A percentile compares a stretch with the other conserved stretches of the same genome.
Evolutionary conservation across 805 yeast species (phyloP).

Genomic region (Myxozyma kluyveri): DNA sequence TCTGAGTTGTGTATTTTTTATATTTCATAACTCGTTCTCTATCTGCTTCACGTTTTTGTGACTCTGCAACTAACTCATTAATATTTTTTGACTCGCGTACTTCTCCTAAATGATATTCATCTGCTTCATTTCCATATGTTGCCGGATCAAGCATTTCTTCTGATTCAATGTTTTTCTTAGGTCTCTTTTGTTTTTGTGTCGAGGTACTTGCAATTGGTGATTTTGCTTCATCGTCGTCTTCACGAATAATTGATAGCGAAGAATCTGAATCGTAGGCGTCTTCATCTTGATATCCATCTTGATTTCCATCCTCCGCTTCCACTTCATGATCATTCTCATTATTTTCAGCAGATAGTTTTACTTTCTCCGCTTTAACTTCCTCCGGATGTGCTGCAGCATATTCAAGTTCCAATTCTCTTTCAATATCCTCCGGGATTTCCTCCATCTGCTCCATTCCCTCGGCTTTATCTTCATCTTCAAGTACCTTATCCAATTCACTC

Average conservation of each 20-base stretch:
- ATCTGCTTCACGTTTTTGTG: slow-evolving; percentile 2
- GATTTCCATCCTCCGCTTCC: too few species aligned
- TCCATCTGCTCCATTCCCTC: neutral
- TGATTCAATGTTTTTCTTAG: neutral
- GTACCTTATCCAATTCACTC: too few species aligned
- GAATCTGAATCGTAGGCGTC: too few species aligned
- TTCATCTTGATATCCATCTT: too few species aligned
- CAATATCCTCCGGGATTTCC: neutral
- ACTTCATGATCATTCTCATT: too few species aligned
- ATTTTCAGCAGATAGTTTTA: too few species aligned
- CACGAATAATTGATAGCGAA: too few species aligned
- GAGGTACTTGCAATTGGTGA: too few species aligned
- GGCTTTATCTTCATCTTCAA: neutral
- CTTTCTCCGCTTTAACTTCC: too few species aligned
- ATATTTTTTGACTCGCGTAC: slow-evolving; percentile 9
- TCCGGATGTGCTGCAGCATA: too few species aligned
- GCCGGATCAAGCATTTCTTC: neutral
- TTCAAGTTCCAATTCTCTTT: too few species aligned
- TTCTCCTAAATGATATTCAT: slow-evolving; percentile 23
- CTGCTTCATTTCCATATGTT: neutral
- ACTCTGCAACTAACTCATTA: slow-evolving; percentile 3
- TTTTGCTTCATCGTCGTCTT: too few species aligned
- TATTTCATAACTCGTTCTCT: neutral
- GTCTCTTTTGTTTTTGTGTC: neutral
- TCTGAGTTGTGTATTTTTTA: slow-evolving; percentile 16